Evolutionary conservation across 768 basidiomycete species (phyloP).

Genomic region (Rhizopogon roseolus): DNA sequence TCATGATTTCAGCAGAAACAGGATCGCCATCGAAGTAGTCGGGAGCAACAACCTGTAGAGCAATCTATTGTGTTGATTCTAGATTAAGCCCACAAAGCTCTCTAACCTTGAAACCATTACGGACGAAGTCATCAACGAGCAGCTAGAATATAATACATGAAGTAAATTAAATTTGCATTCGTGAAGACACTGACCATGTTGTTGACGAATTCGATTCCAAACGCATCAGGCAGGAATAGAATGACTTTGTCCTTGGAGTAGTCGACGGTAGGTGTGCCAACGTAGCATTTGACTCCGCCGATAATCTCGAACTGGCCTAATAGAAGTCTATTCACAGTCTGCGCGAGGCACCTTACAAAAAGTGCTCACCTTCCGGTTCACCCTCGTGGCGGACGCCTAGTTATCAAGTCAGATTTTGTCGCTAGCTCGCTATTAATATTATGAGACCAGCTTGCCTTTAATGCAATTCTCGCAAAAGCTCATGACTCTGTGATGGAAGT

Average conservation of each 20-base stretch:
- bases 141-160: neutral
- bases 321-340: too few species aligned
- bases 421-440: too few species aligned
- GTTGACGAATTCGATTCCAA: slow-evolving; percentile 11
- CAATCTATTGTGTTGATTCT: neutral
- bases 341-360: too few species aligned
- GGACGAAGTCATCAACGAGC: neutral
- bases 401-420: neutral
- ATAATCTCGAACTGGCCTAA: slow-evolving; percentile 33
- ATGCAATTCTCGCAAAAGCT: too few species aligned
- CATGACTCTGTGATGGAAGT: too few species aligned
- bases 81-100: neutral
- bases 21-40: slow-evolving; percentile 42
- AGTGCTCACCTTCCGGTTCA: slow-evolving; percentile 25
- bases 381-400: slow-evolving; percentile 33
- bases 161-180: too few species aligned
- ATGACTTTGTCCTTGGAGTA: slow-evolving; percentile 31
- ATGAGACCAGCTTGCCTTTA: too few species aligned
- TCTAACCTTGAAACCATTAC: neutral
- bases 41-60: slow-evolving; percentile 12
- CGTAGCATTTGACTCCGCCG: slow-evolving; percentile 35
- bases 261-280: slow-evolving; percentile 32
- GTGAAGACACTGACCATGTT: slow-evolving; percentile 10
- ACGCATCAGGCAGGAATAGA: slow-evolving; percentile 32
- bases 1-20: slow-evolving; percentile 7